Evolutionary conservation across 2,329 filamentous ascomycete species (phyloP), one percentile per base, ranked within the genome.

Genomic region (Xylaria sp.): DNA sequence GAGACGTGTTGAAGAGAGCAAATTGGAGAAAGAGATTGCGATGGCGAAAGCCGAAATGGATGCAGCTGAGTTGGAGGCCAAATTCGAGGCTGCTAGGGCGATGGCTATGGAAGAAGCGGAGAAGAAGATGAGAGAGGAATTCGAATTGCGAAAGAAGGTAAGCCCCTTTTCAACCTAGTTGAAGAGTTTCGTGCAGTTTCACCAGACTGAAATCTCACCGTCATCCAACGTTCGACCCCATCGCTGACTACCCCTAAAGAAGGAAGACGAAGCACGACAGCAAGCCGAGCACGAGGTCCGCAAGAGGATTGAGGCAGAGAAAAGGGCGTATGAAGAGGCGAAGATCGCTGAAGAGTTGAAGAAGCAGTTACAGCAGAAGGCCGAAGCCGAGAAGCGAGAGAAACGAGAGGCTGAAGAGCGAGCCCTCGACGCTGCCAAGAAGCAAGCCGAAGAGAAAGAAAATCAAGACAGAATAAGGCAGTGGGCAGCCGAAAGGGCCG

Each of bases 401-500:
- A 59, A 47, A 44, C 37, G 35, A 23, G 51, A 65, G 40, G 56
- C 52, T 1, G 51, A 63, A 37, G 11, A 25, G 13, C 41, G 25
- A 19, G 62, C 54, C 1, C 21, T 27, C 1, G 51, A 52, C 21
- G 58, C 46, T 9, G 48, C 58, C 13, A 19, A 2, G 37, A 59
- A 52, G n/a, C 53, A 44, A 41, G 35, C 3, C 3, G 58, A 58
- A 37, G 62, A 64, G 13, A 51, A 51, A 27, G 49, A 51, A n/a
- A 29, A 49, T n/a, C 54, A n/a, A 7, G 40, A 60, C 17, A 35
- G 23, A 3, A 53, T 58, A 25, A 51, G 33, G 9, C 31, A 59
- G 33, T 62, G 59, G 62, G 62, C 62, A 10, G 40, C 49, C 7
- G 62, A 64, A 13, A 33, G 15, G 15, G 62, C 59, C 6, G 31